Percentiles rank a stretch among this genome's conserved stretches.
phyloP scores from a whole-genome alignment of 768 basidiomycete genomes.

The Melanogaster broomeanus region DNA sequence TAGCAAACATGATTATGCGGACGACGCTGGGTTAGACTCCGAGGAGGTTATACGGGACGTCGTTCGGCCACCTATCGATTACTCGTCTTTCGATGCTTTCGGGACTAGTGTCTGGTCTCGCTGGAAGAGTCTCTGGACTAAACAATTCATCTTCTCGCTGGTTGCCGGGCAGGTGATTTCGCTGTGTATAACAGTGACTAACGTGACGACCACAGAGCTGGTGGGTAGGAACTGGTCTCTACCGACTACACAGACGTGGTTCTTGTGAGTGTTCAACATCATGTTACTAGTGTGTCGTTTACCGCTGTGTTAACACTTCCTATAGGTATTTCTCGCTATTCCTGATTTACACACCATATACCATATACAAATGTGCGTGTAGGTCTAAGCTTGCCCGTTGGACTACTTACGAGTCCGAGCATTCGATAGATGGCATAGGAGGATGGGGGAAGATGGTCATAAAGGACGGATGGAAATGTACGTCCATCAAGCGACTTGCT shows the following conservation, averaged over 20 bases:
- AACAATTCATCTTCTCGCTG: constrained; percentile 66
- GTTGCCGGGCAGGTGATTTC: constrained; percentile 83
- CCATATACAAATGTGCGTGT: constrained; percentile 78
- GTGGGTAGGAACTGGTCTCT: constrained; percentile 67
- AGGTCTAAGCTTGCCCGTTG: not conserved
- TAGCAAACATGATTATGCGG: constrained; percentile 20
- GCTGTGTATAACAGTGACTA: constrained; percentile 87
- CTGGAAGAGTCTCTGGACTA: constrained; percentile 79
- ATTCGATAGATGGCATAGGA: constrained; percentile 66
- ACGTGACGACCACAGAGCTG: constrained; percentile 82
- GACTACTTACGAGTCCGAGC: not conserved
- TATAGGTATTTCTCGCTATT: constrained; percentile 78
- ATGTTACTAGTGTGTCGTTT: not conserved
- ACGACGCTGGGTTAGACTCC: constrained; percentile 6
- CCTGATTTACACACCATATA: constrained; percentile 81
- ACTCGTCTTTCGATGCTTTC: constrained; percentile 60
- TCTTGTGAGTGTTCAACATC: constrained; percentile 56
- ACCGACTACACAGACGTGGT: constrained; percentile 82
- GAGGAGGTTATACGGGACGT: not conserved
- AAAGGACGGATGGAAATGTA: constrained; percentile 88
- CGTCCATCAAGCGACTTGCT: constrained; percentile 18
- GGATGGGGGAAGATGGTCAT: constrained; percentile 78
- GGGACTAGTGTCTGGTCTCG: constrained; percentile 51
- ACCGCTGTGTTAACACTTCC: not conserved
- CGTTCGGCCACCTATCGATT: constrained; percentile 63